These are phyloP conservation scores for Streptanthus diversifolius DNA, from an alignment of 345 rosid species.

Conservation along the genomic window DNA sequence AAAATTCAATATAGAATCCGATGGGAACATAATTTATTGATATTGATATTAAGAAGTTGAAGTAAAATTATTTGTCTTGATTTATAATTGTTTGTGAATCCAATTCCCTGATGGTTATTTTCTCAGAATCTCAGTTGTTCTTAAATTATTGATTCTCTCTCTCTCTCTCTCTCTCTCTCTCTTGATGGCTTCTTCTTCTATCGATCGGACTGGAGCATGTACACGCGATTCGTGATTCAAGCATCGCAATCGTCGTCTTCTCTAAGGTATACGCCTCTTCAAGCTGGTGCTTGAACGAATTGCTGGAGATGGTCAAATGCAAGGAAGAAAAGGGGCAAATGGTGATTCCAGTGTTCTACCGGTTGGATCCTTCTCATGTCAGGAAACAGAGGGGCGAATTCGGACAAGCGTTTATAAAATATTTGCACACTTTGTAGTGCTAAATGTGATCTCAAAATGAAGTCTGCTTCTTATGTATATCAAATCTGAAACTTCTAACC, in stretches of 20 bases:
- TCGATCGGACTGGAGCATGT: not conserved
- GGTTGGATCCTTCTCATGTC: not conserved
- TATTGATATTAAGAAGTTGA: too few species aligned
- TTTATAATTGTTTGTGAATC: not conserved
- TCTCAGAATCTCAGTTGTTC: not conserved
- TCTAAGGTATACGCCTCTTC: not conserved
- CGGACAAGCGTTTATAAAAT: not conserved
- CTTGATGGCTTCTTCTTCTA: too few species aligned
- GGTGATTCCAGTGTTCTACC: not conserved
- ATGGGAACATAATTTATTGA: not conserved
- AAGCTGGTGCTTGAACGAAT: not conserved
- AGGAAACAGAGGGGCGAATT: not conserved
- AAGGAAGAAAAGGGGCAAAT: not conserved
- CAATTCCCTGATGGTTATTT: not conserved
- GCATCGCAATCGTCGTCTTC: not conserved
- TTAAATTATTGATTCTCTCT: too few species aligned
- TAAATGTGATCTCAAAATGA: slow-evolving; percentile 15
- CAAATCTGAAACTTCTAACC: not conserved
- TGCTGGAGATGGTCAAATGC: not conserved
- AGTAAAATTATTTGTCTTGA: too few species aligned
- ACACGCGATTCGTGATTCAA: not conserved
- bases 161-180: too few species aligned
- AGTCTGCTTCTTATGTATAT: slow-evolving; percentile 4
- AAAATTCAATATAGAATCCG: not conserved
- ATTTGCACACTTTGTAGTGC: slow-evolving; percentile 9